Evolutionary conservation across 2,329 filamentous ascomycete genomes (phyloP).

Genomic region (Gnomoniopsis sp.): DNA sequence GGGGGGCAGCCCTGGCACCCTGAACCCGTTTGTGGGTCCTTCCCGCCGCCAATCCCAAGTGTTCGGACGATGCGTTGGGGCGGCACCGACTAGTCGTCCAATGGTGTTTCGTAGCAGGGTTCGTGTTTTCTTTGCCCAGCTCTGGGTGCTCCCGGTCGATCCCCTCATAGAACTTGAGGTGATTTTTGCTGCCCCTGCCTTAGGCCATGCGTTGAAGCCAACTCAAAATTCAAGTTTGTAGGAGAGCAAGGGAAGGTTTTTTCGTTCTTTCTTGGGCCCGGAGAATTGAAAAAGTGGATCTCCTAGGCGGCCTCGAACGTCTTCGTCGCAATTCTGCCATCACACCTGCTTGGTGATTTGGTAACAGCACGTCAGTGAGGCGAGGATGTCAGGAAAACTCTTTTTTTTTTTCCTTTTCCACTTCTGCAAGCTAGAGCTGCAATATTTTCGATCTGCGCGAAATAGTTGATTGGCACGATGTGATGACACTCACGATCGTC

Average conservation of each 20-base stretch:
- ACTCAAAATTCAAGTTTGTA: neutral
- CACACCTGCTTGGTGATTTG: neutral
- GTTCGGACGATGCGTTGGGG: neutral
- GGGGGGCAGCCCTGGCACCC: too few species aligned
- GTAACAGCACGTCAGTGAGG: neutral
- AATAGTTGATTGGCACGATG: neutral
- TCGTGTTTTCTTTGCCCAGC: neutral
- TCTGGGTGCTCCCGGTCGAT: neutral
- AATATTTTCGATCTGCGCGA: neutral
- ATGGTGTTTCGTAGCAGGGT: neutral
- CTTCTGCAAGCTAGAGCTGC: neutral
- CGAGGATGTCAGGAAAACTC: neutral
- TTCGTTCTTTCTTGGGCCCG: neutral
- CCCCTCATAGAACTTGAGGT: neutral
- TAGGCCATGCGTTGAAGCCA: neutral
- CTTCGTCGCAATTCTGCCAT: neutral
- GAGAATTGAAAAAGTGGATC: neutral
- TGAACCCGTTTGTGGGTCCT: too few species aligned
- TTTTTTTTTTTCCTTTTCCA: too few species aligned
- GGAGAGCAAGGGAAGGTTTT: neutral
- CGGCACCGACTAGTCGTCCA: neutral
- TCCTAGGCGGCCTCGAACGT: neutral
- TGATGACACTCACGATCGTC: too few species aligned
- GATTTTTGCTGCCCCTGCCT: neutral
- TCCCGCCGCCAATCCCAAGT: neutral